Conservation (phyloP, 2,329 filamentous ascomycete species). For the Cladosporium colombiae region DNA sequence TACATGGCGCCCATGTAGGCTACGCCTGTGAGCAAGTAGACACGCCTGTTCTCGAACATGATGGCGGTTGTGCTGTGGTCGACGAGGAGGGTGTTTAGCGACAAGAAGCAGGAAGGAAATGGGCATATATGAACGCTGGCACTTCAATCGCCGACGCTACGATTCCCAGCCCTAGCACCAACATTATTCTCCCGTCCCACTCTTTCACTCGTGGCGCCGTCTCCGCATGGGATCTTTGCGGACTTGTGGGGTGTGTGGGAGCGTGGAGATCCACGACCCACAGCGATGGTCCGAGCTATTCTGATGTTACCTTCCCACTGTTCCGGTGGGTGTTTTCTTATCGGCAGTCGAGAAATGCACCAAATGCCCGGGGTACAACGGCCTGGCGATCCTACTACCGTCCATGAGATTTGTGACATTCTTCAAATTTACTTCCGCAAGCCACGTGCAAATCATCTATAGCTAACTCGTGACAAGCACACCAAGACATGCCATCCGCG, state of each 20-base stretch:
- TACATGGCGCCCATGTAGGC: slow-evolving; percentile 46
- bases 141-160: slow-evolving; percentile 8
- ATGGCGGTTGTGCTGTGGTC: slow-evolving; percentile 18
- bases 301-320: neutral
- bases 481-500: slow-evolving; percentile 13
- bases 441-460: neutral
- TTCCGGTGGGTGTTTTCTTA: neutral
- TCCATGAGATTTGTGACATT: neutral
- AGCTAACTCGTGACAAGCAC: neutral
- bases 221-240: slow-evolving; percentile 7
- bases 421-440: neutral
- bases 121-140: neutral
- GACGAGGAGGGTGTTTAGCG: neutral
- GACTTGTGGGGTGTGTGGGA: slow-evolving; percentile 11
- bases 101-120: neutral
- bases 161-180: neutral
- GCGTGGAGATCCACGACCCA: slow-evolving; percentile 11
- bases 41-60: slow-evolving; percentile 46
- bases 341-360: neutral
- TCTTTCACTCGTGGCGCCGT: neutral
- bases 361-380: neutral
- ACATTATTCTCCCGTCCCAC: slow-evolving; percentile 12
- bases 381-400: neutral
- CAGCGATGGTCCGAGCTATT: neutral
- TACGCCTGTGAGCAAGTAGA: slow-evolving; percentile 47